Percentiles rank a stretch among this genome's conserved stretches.
These are phyloP conservation scores for Phytopythium aichiense DNA, from an alignment of 352 stramenopile species.

Conservation along the genomic window DNA sequence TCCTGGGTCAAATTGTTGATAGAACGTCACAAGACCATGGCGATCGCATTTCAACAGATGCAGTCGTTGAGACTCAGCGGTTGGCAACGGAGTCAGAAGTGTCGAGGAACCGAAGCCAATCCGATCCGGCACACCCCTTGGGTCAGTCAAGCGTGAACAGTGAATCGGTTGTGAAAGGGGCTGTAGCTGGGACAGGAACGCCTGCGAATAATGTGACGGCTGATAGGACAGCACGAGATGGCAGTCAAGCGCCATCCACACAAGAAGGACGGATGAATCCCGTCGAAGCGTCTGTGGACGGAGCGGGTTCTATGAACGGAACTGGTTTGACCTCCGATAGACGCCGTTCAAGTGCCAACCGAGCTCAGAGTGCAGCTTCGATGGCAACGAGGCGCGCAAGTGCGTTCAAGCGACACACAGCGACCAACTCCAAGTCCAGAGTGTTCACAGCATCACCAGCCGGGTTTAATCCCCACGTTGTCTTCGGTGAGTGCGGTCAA, in stretches of 20 bases:
- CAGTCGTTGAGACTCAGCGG: not conserved
- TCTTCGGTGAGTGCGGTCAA: conserved; percentile 1
- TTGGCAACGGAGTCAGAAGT: not conserved
- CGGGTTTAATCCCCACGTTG: not conserved
- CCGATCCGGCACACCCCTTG: not conserved
- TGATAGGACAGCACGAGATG: not conserved
- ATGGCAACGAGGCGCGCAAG: not conserved
- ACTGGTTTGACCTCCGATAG: not conserved
- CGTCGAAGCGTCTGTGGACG: not conserved
- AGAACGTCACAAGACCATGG: not conserved
- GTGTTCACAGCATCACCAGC: not conserved
- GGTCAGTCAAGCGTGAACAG: not conserved
- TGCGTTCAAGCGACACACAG: not conserved
- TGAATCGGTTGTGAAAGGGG: not conserved
- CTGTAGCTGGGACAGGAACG: not conserved
- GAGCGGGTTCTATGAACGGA: not conserved
- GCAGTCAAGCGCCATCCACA: not conserved
- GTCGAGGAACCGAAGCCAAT: not conserved
- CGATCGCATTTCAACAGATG: not conserved
- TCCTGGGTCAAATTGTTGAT: conserved; percentile 32
- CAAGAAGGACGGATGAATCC: not conserved
- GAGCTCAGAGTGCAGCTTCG: not conserved
- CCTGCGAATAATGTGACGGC: not conserved
- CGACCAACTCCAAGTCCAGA: not conserved
- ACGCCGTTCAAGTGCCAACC: not conserved